Evolutionary conservation across 2,329 filamentous ascomycete species (phyloP).

Genomic region (Talaromyces sp.): DNA sequence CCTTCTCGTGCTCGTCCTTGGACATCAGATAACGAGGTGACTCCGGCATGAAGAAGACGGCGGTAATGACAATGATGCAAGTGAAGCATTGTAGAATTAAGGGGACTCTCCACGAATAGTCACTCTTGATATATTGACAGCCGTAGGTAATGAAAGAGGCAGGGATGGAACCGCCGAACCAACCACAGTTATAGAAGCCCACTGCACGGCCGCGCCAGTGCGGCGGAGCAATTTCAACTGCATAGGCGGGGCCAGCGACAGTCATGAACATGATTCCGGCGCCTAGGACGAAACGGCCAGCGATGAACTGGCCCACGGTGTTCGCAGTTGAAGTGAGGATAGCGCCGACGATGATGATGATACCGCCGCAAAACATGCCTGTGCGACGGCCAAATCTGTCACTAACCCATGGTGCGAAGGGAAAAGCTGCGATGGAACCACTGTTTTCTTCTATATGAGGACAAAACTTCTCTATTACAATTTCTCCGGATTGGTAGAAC

Average conservation of each 20-base stretch:
- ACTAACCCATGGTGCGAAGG: conserved; percentile 43
- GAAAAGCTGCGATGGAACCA: conserved; percentile 34
- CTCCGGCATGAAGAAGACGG: conserved; percentile 63
- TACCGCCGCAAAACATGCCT: conserved; percentile 44
- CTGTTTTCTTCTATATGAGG: conserved; percentile 22
- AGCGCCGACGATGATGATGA: conserved; percentile 44
- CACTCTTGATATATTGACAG: conserved; percentile 40
- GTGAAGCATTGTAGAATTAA: conserved; percentile 63
- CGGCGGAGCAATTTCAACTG: conserved; percentile 46
- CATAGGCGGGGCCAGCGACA: conserved; percentile 46
- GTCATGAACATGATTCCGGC: conserved; percentile 47
- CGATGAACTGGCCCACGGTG: conserved; percentile 39
- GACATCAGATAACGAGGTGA: conserved; percentile 51
- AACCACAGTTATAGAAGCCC: conserved; percentile 51
- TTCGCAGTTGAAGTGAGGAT: conserved; percentile 39
- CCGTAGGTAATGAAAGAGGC: conserved; percentile 49
- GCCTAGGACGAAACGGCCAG: conserved; percentile 47
- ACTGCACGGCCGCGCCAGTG: conserved; percentile 49
- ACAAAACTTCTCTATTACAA: background rate
- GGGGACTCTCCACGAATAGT: conserved; percentile 58
- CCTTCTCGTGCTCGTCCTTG: conserved; percentile 48
- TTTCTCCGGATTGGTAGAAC: conserved; percentile 18
- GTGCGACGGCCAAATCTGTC: conserved; percentile 43
- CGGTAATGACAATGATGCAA: conserved; percentile 49
- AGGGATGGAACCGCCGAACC: conserved; percentile 50